Conservation (phyloP, 371 early-diverging fungal genomes). For the Chytridium lagenaria region DNA sequence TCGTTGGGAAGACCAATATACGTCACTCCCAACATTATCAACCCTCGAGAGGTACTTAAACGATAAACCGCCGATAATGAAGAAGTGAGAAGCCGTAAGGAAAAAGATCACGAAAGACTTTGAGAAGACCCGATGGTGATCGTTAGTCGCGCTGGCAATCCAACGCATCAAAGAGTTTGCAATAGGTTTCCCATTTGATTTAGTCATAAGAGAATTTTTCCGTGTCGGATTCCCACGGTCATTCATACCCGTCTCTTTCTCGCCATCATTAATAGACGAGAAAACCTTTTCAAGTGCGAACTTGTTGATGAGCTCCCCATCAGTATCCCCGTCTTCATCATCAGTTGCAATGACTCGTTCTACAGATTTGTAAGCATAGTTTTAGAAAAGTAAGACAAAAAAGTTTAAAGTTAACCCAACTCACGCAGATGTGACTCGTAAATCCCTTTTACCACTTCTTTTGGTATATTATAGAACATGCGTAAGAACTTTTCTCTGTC, state of each 20-base stretch:
- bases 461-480: conserved; percentile 44
- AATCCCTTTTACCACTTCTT: conserved; percentile 45
- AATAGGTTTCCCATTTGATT: not conserved
- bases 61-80: conserved; percentile 25
- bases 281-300: conserved; percentile 27
- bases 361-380: no score
- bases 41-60: not conserved
- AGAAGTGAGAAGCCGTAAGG: conserved; percentile 28
- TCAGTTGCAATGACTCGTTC: conserved; percentile 23
- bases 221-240: not conserved
- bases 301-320: conserved; percentile 13
- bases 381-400: not conserved
- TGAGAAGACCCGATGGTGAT: conserved; percentile 25
- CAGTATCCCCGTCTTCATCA: conserved; percentile 29
- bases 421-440: conserved; percentile 38
- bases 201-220: not conserved
- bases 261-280: not conserved
- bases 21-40: not conserved
- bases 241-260: not conserved
- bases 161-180: not conserved
- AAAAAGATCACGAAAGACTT: conserved; percentile 23
- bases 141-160: conserved; percentile 1
- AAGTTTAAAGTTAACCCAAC: not conserved
- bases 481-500: conserved; percentile 30
- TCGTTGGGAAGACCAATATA: conserved; percentile 30